These are phyloP conservation scores for Aspergillus pseudotamarii DNA, from an alignment of 2,329 filamentous ascomycete genomes.

Conservation along the genomic window DNA sequence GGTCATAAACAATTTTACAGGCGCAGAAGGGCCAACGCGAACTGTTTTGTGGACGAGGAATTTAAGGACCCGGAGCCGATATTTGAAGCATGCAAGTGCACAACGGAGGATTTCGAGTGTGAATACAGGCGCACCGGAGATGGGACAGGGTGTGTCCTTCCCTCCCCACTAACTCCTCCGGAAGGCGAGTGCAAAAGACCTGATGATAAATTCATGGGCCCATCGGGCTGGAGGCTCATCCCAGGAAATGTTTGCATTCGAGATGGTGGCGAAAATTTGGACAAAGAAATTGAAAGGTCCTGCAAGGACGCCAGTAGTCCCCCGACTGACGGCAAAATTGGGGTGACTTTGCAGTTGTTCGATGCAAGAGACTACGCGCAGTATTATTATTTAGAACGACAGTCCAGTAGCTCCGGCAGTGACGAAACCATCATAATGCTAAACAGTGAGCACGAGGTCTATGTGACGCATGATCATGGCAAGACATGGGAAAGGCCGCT, in stretches of 20 bases:
- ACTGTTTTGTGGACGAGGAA: conserved; percentile 85
- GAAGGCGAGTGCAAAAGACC: conserved; percentile 72
- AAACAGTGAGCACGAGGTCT: conserved; percentile 64
- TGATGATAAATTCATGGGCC: conserved; percentile 76
- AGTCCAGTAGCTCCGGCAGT: conserved; percentile 61
- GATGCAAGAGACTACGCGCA: conserved; percentile 57
- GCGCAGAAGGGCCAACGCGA: conserved; percentile 80
- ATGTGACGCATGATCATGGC: conserved; percentile 81
- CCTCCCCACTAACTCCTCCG: conserved; percentile 65
- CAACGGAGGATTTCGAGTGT: conserved; percentile 87
- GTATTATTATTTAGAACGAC: conserved; percentile 78
- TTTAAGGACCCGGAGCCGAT: conserved; percentile 77
- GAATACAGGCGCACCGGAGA: conserved; percentile 79
- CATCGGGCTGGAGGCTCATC: conserved; percentile 89
- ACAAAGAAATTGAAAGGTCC: conserved; percentile 71
- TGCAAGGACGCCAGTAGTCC: conserved; percentile 68
- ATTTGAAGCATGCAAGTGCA: conserved; percentile 78
- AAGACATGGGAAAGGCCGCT: conserved; percentile 79
- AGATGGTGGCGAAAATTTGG: conserved; percentile 64
- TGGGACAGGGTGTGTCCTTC: conserved; percentile 68
- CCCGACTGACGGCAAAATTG: conserved; percentile 66
- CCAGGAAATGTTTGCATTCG: conserved; percentile 76
- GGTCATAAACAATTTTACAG: conserved; percentile 87
- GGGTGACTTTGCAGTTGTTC: conserved; percentile 63
- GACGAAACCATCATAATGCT: conserved; percentile 75